Conservation (phyloP, 345 rosid species). For the Eucalyptus tenuipes region DNA sequence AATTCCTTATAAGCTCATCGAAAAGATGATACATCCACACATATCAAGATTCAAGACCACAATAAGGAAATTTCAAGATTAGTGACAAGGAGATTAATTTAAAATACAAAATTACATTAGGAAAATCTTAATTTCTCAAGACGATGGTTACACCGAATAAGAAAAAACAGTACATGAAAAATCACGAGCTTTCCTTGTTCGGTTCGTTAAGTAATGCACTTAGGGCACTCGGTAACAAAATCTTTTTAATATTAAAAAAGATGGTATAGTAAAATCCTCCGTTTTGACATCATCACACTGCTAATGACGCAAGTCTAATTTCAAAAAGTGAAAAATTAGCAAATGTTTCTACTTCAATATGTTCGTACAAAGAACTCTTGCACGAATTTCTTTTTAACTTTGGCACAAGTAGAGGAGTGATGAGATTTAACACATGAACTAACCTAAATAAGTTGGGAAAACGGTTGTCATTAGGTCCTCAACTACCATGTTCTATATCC, state of each 20-base stretch:
- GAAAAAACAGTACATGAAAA: neutral
- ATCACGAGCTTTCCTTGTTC: rapidly evolving
- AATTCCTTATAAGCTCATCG: neutral
- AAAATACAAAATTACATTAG: neutral
- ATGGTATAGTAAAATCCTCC: neutral
- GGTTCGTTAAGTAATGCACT: neutral
- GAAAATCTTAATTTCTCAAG: neutral
- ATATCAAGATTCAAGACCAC: neutral
- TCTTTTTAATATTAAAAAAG: neutral
- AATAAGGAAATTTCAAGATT: neutral
- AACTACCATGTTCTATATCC: neutral
- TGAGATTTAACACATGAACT: neutral
- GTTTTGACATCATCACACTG: neutral
- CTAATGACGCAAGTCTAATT: neutral
- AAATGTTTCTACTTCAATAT: neutral
- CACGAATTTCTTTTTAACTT: neutral
- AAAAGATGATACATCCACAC: neutral
- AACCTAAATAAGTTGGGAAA: neutral
- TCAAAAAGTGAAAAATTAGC: neutral
- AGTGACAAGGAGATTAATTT: neutral
- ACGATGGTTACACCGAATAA: neutral
- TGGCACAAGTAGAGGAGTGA: neutral
- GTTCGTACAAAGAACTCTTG: neutral
- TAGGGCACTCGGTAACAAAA: neutral
- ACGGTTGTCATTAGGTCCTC: neutral